These are phyloP conservation scores for Penicillium sp. DNA, from an alignment of 2,329 filamentous ascomycete genomes.

Conservation along the genomic window DNA sequence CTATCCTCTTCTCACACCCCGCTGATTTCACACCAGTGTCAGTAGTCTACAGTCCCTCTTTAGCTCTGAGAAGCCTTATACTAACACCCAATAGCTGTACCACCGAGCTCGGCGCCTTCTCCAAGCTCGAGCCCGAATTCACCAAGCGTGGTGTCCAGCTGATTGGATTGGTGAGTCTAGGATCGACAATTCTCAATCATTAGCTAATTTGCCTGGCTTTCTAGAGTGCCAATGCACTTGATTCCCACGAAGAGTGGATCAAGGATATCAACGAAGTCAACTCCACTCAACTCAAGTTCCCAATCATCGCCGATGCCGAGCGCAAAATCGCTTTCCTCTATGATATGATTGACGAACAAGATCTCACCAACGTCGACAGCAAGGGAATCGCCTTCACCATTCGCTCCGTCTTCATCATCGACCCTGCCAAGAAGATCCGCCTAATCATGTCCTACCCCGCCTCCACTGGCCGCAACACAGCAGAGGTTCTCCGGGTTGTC, in stretches of 20 bases:
- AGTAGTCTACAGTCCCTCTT: neutral
- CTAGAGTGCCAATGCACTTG: slow-evolving; percentile 66
- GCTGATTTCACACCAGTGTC: slow-evolving; percentile 67
- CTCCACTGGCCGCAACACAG: slow-evolving; percentile 74
- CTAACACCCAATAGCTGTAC: slow-evolving; percentile 52
- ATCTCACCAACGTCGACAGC: slow-evolving; percentile 68
- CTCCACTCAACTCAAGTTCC: slow-evolving; percentile 61
- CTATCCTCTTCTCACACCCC: slow-evolving; percentile 63
- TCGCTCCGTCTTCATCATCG: slow-evolving; percentile 88
- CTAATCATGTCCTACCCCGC: slow-evolving; percentile 88
- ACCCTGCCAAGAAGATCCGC: slow-evolving; percentile 86
- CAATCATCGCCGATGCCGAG: slow-evolving; percentile 73
- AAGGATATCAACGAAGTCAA: slow-evolving; percentile 70
- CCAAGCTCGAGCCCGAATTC: slow-evolving; percentile 85
- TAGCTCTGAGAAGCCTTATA: neutral
- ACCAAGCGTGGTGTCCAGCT: slow-evolving; percentile 79
- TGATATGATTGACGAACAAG: slow-evolving; percentile 77
- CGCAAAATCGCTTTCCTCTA: slow-evolving; percentile 67
- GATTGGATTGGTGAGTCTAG: slow-evolving; percentile 58
- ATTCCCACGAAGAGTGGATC: slow-evolving; percentile 77
- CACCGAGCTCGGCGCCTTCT: slow-evolving; percentile 88
- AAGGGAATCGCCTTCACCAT: slow-evolving; percentile 76
- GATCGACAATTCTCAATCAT: neutral
- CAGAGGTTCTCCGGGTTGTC: slow-evolving; percentile 68
- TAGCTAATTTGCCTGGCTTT: neutral